Conservation (phyloP, 2,329 filamentous ascomycete genomes). For the Exophiala mesophila region DNA sequence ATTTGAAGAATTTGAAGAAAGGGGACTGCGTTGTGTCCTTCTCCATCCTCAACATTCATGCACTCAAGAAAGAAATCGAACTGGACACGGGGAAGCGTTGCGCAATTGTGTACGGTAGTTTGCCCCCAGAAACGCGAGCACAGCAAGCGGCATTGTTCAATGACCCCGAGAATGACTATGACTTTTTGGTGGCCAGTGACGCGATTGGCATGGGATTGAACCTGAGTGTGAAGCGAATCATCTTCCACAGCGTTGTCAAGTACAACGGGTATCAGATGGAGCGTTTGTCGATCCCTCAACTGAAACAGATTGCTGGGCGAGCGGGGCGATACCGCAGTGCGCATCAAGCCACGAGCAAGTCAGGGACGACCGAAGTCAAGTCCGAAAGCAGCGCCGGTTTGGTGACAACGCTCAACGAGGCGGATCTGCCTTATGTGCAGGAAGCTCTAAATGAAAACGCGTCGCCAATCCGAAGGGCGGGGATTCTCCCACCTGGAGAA, state of each 20-base stretch:
- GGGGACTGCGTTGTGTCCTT: conserved; percentile 90
- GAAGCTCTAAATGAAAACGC: conserved; percentile 60
- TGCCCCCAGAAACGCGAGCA: conserved; percentile 88
- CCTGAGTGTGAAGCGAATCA: conserved; percentile 77
- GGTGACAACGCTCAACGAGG: conserved; percentile 71
- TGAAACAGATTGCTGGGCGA: conserved; percentile 92
- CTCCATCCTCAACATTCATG: conserved; percentile 74
- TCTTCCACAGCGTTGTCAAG: conserved; percentile 77
- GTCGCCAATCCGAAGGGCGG: conserved; percentile 63
- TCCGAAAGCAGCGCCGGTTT: conserved; percentile 52
- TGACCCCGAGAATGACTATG: conserved; percentile 90
- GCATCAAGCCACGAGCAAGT: conserved; percentile 43
- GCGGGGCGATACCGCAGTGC: conserved; percentile 82
- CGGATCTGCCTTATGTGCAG: conserved; percentile 61
- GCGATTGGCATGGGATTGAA: conserved; percentile 98
- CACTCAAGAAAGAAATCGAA: conserved; percentile 73
- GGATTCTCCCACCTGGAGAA: conserved; percentile 65
- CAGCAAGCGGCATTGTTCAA: conserved; percentile 93
- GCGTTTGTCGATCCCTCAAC: conserved; percentile 64
- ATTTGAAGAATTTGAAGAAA: conserved; percentile 67
- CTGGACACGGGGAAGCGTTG: conserved; percentile 69
- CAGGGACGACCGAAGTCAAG: conserved; percentile 3
- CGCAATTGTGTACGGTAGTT: conserved; percentile 84
- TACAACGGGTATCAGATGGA: conserved; percentile 57
- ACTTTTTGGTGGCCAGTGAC: conserved; percentile 88